phyloP scores from a whole-genome alignment of 352 stramenopile species.

The Peronospora farinosa region DNA sequence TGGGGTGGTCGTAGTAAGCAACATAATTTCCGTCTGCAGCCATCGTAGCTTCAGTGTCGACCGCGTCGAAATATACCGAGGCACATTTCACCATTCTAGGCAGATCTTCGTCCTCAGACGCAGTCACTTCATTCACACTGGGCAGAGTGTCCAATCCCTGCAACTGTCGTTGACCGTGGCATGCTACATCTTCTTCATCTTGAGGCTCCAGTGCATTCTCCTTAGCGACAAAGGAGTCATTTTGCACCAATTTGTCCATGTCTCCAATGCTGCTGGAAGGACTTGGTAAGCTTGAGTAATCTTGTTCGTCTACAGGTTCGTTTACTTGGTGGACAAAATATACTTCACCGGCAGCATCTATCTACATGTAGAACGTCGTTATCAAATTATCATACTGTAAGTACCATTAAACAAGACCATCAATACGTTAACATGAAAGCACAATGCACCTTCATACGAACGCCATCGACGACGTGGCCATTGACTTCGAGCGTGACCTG shows the following conservation, averaged over 20 bases:
- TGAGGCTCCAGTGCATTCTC: constrained; percentile 13
- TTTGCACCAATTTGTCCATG: constrained; percentile 4
- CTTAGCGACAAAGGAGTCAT: constrained; percentile 10
- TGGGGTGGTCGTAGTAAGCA: constrained; percentile 37
- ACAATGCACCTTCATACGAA: constrained; percentile 64
- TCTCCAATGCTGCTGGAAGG: constrained; percentile 24
- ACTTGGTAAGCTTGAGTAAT: constrained; percentile 55
- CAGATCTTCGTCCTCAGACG: constrained; percentile 14
- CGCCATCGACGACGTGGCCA: constrained; percentile 37
- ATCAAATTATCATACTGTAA: neutral
- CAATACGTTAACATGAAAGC: neutral
- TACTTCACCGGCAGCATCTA: constrained; percentile 57
- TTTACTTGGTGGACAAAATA: constrained; percentile 71
- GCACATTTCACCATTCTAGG: constrained; percentile 57
- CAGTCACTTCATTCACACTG: constrained; percentile 18
- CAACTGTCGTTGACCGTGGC: constrained; percentile 26
- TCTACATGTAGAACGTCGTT: constrained; percentile 14
- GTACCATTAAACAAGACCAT: neutral
- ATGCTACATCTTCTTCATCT: constrained; percentile 22
- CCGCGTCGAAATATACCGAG: constrained; percentile 74
- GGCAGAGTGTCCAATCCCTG: constrained; percentile 53
- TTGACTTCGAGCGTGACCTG: constrained; percentile 60
- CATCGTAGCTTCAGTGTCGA: constrained; percentile 37
- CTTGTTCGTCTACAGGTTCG: constrained; percentile 48
- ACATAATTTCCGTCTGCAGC: constrained; percentile 3